Percentiles rank a stretch among this genome's conserved stretches.
Conservation (phyloP, 1,284 basidiomycete species). For the Cutaneotrichosporon cavernicola region DNA sequence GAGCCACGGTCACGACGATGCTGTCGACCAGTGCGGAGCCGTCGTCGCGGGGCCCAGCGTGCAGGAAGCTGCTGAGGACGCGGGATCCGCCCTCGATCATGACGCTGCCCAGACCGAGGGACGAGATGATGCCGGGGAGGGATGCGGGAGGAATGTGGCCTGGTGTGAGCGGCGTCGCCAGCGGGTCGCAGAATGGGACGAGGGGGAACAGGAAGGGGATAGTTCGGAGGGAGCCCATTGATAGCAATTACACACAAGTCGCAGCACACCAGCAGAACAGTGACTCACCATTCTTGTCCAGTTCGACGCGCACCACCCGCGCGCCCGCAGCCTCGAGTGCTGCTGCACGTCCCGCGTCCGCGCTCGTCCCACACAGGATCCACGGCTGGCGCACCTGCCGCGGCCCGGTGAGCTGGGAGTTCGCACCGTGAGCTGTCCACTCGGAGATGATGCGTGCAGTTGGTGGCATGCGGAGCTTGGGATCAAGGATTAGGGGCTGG, state of each 20-base stretch:
- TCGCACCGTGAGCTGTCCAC: conserved; percentile 17
- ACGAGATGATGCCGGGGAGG: conserved; percentile 60
- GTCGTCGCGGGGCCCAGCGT: conserved; percentile 35
- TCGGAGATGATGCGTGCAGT: conserved; percentile 67
- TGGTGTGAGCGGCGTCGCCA: conserved; percentile 29
- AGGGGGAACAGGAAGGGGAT: no score
- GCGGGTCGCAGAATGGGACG: neutral
- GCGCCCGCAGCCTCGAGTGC: conserved; percentile 50
- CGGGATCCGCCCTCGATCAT: conserved; percentile 95
- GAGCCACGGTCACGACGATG: conserved; percentile 78
- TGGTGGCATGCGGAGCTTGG: conserved; percentile 64
- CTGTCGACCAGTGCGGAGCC: conserved; percentile 62
- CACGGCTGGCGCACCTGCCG: conserved; percentile 70
- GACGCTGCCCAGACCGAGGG: conserved; percentile 65
- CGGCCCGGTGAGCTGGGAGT: conserved; percentile 30
- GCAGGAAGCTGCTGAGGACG: conserved; percentile 76
- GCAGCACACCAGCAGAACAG: neutral
- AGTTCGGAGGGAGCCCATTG: no score
- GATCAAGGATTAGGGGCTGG: conserved; percentile 80
- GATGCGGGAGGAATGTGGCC: conserved; percentile 58
- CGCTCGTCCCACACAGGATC: conserved; percentile 60
- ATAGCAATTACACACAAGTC: no score
- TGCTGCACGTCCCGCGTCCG: conserved; percentile 27
- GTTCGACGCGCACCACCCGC: conserved; percentile 44
- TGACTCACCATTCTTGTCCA: conserved; percentile 56